Base-by-base conservation (phyloP, 164 flowering plant genomes). In the Stephania japonica region DNA sequence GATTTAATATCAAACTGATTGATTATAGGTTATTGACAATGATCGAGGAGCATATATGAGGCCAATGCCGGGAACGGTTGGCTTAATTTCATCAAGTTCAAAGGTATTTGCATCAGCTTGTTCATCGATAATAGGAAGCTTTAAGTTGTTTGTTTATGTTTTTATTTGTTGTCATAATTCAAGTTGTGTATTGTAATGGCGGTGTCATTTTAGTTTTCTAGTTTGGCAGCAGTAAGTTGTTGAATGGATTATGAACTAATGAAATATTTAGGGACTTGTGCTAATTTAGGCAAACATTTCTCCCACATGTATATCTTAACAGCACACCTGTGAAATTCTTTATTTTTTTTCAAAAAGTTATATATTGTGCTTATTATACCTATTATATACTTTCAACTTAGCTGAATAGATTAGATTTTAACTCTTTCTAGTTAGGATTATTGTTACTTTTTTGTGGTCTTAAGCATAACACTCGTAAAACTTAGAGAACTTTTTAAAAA, bases 41-140 rank as follows among this genome's bases (percentile, higher is more conserved):
- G 87, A 84, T 76, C 83, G 72, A 21, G 91, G 94, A 44, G 79
- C 63, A 42, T 86, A 78, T 70, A 86, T 87, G 91, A 83, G 88
- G 81, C 90, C 94, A 18, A 81, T 88, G 89, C 92, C 88, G 62
- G 85, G 86, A 80, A 82, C 85, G 84, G 68, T 85, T 67, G 78
- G 83, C 50, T 75, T 78, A 21, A 38, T 75, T 47, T 23, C 77
- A 70, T 68, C 86, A 44, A 77, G 41, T 62, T 65, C 80, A 56
- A 76, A 70, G 80, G 91, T 86, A 84, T 61, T 73, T 62, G 21
- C 61, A n/a, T 53, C 16, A 16, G 25, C 32, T 26, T 38, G 4
- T 53, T 61, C 41, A 24, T 56, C 14, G 42, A 38, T 65, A 53
- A 21, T 14, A 7, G 32, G 18, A 44, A 12, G 16, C 16, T 47